Evolutionary conservation across 805 yeast genomes (phyloP).

Genomic region (Saturnispora kantuleensis): DNA sequence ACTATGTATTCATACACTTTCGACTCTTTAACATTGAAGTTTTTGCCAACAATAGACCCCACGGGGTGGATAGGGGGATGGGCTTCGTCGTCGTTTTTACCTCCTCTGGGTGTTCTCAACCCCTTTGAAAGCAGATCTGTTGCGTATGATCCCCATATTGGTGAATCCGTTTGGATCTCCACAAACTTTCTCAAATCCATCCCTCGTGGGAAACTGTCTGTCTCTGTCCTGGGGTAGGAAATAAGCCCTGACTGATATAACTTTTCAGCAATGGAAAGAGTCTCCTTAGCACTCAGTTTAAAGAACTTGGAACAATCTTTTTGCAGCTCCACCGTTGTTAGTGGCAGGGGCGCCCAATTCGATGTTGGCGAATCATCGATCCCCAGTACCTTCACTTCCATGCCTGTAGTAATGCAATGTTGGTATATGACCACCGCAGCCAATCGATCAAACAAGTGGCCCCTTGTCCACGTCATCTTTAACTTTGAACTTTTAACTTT

Average conservation of each 20-base stretch:
- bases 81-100: conserved; percentile 84
- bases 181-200: conserved; percentile 64
- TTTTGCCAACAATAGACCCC: conserved; percentile 8
- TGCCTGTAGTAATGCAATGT: conserved; percentile 40
- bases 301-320: conserved; percentile 70
- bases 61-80: conserved; percentile 97
- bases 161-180: conserved; percentile 44
- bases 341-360: conserved; percentile 77
- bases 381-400: conserved; percentile 41
- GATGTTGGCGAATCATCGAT: conserved; percentile 54
- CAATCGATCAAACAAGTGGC: conserved; percentile 62
- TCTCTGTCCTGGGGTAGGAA: conserved; percentile 96
- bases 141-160: conserved; percentile 71
- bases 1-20: conserved; percentile 81
- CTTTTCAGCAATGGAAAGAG: conserved; percentile 72
- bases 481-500: conserved; percentile 32
- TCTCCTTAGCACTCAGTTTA: conserved; percentile 68
- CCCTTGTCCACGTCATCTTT: conserved; percentile 63
- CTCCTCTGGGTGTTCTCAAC: conserved; percentile 63
- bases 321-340: conserved; percentile 91
- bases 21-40: conserved; percentile 39
- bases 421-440: conserved; percentile 58
- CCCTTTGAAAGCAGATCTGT: conserved; percentile 30
- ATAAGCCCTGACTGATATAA: conserved; percentile 78
- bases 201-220: conserved; percentile 69